A percentile compares a stretch with the other conserved stretches of the same genome.
Conservation (phyloP, 2,329 filamentous ascomycete genomes). For the Penicillium verrucosum region DNA sequence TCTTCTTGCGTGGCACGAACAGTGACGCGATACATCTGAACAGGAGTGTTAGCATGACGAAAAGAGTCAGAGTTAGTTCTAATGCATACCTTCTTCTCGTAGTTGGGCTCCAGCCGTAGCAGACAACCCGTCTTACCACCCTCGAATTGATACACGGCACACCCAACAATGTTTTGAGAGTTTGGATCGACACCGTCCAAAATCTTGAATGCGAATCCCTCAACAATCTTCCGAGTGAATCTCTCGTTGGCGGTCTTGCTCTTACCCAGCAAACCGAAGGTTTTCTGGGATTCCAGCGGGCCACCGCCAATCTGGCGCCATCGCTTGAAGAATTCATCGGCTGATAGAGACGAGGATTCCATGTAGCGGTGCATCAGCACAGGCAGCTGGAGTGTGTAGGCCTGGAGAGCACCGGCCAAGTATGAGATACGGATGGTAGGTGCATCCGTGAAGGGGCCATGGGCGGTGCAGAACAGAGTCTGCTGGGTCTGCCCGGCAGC, state of each 20-base stretch:
- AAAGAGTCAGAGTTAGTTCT: not conserved
- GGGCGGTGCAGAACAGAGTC: conserved; percentile 90
- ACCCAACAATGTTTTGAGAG: conserved; percentile 84
- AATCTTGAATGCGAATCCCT: conserved; percentile 87
- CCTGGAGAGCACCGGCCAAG: conserved; percentile 87
- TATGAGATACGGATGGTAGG: conserved; percentile 95
- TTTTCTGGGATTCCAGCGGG: conserved; percentile 80
- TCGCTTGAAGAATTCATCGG: conserved; percentile 96
- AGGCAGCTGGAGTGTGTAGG: conserved; percentile 84
- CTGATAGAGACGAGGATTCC: conserved; percentile 79
- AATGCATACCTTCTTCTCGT: conserved; percentile 73
- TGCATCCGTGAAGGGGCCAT: conserved; percentile 73
- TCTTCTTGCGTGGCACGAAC: conserved; percentile 90
- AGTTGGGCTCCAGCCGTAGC: conserved; percentile 91
- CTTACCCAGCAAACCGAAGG: conserved; percentile 67
- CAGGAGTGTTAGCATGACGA: conserved; percentile 11
- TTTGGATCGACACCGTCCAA: conserved; percentile 87
- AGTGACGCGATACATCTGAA: conserved; percentile 89
- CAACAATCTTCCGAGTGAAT: conserved; percentile 69
- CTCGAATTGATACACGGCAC: conserved; percentile 73
- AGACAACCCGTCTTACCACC: conserved; percentile 92
- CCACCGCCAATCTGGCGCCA: conserved; percentile 97
- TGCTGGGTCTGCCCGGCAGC: conserved; percentile 80
- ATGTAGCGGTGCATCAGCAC: conserved; percentile 93
- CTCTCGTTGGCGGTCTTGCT: conserved; percentile 64